Evolutionary conservation across 768 basidiomycete species (phyloP).

Genomic region (Rhizopogon vesiculosus): DNA sequence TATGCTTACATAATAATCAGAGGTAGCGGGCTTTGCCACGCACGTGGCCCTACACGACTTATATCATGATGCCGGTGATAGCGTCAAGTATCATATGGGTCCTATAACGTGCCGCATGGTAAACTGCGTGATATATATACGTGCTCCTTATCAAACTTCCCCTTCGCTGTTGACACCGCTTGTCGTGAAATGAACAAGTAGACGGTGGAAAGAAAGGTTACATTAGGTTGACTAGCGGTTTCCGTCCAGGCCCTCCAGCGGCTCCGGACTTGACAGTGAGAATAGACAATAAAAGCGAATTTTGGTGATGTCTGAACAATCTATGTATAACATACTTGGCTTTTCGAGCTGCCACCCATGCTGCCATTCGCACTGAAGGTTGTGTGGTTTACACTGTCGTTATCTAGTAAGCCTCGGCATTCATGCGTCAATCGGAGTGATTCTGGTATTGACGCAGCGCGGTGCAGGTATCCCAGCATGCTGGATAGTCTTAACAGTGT

Average conservation of each 20-base stretch:
- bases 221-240: not conserved
- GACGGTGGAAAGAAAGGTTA: not conserved
- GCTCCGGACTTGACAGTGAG: not conserved
- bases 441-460: not conserved
- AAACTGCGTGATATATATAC: too few relatives aligned
- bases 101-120: too few relatives aligned
- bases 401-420: constrained; percentile 41
- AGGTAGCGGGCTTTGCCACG: too few relatives aligned
- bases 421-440: too few relatives aligned
- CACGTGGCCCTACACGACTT: too few relatives aligned
- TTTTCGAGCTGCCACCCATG: constrained; percentile 29
- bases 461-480: constrained; percentile 44
- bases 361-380: constrained; percentile 52
- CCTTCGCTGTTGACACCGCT: not conserved
- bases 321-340: not conserved
- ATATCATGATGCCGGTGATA: too few relatives aligned
- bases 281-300: not conserved
- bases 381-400: constrained; percentile 53
- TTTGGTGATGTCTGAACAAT: not conserved
- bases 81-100: not conserved
- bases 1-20: too few relatives aligned
- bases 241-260: not conserved
- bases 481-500: constrained; percentile 43
- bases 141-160: not conserved
- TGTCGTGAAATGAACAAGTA: not conserved